A percentile compares a stretch with the other conserved stretches of the same genome.
Conservation (phyloP, 2,329 filamentous ascomycete species). For the Hypomyces perniciosus region DNA sequence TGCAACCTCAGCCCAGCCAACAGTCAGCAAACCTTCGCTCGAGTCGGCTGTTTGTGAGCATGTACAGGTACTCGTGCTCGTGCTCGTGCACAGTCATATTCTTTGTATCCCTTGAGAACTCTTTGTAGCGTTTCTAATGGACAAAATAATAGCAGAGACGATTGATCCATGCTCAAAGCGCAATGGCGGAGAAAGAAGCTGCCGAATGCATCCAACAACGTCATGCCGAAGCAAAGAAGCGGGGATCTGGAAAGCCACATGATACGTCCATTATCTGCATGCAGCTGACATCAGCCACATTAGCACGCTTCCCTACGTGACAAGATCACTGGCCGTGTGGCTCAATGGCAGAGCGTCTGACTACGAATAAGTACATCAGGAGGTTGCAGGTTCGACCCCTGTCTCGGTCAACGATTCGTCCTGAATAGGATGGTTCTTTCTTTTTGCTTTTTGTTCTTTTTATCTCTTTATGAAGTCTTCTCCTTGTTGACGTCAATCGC, state of each 20-base stretch:
- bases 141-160: too few species aligned
- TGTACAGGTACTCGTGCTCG: neutral
- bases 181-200: neutral
- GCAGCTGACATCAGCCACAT: slow-evolving; percentile 1
- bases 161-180: too few species aligned
- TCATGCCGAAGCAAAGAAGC: neutral
- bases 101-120: too few species aligned
- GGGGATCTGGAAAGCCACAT: neutral
- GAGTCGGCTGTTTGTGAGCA: neutral
- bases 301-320: slow-evolving; percentile 5
- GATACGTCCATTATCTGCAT: neutral
- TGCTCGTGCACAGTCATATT: neutral
- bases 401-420: slow-evolving; percentile 15
- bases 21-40: neutral
- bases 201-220: neutral
- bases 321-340: slow-evolving; percentile 24
- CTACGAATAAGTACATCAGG: slow-evolving; percentile 26
- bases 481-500: too few species aligned
- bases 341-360: slow-evolving; percentile 40
- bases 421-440: neutral
- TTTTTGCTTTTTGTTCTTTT: neutral
- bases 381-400: slow-evolving; percentile 23
- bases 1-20: neutral
- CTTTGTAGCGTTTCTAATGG: too few species aligned
- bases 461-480: neutral